Base-by-base conservation (phyloP, 2,329 filamentous ascomycete species). In the Magnaporthiopsis incrustans region DNA sequence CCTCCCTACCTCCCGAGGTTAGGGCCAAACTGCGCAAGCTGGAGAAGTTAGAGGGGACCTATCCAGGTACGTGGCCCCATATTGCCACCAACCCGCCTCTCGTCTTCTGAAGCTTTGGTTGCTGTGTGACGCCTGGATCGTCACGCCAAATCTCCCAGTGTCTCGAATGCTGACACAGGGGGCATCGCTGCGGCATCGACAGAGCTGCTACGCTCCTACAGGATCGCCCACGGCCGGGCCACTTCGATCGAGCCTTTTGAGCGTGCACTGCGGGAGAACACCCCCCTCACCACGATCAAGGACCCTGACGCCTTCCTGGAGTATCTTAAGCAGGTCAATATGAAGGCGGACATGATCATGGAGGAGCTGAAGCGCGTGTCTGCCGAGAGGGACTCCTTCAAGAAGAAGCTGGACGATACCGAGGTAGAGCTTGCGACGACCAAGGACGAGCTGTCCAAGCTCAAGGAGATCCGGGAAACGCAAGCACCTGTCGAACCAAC, bases 201-300 rank as follows among this genome's bases (percentile, higher is more conserved):
- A 92, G 94, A 98, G 71, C 82, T 99, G 0, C 81, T 98, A 61
- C 89, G 92, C 64, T 97, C 94, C 11, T 99, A 99, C 76, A 87
- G 92, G 67, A 88, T 93, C 68, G 95, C 95, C 25, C 94, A 99
- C 78, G 86, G 90, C 65, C 88, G 92, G 62, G 91, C 93, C 57
- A 86, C 90, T 15, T 86, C 90, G 3, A 96, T 98, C 71, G 95
- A 98, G 72, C 90, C 92, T 0, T 99, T 99, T 74, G 95, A 99
- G 77, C 89, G 91, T 64, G 88, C 90, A 0, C 82, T 99, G 10
- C 91, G 92, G 70, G 95, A 99, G 73, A 91, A 96, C 70, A 99
- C 95, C 0, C 94, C 95, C 2, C 79, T 98, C 50, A 90, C 91
- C 5, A 94, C 92, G 22, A 97, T 99, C 70, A 83, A 82, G 69